A percentile compares a stretch with the other conserved stretches of the same genome.
Conservation (phyloP, 2,329 filamentous ascomycete species). For the Pseudogymnoascus sp. region DNA sequence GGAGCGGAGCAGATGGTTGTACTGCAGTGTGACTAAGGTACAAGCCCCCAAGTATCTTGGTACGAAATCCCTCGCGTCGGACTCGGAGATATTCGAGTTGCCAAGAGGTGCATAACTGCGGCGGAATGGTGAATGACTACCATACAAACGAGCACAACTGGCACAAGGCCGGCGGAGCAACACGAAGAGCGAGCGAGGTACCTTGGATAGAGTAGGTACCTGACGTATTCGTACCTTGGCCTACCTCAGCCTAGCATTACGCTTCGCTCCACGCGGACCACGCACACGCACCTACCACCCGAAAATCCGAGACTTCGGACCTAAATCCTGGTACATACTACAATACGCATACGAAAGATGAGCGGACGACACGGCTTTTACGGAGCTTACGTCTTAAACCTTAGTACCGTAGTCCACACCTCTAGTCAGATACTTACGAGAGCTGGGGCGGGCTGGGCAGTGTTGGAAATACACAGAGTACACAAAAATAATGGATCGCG, state of each 20-base stretch:
- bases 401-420: background rate
- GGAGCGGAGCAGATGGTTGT: background rate
- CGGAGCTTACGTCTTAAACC: conserved; percentile 1
- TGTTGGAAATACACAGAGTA: background rate
- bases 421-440: background rate
- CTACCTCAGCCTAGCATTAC: background rate
- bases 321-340: background rate
- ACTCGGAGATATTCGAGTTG: background rate
- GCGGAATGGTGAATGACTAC: background rate
- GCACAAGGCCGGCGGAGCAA: background rate
- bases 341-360: background rate
- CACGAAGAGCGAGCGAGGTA: background rate
- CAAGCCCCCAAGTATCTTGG: background rate
- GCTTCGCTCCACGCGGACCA: background rate
- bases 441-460: background rate
- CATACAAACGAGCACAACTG: background rate
- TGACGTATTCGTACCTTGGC: background rate
- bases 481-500: background rate
- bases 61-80: background rate
- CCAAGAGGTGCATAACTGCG: background rate
- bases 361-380: background rate
- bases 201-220: background rate
- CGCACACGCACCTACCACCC: background rate
- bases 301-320: background rate
- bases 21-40: background rate